phyloP scores from a whole-genome alignment of 768 basidiomycete genomes.

The Mycena leptocephala region DNA sequence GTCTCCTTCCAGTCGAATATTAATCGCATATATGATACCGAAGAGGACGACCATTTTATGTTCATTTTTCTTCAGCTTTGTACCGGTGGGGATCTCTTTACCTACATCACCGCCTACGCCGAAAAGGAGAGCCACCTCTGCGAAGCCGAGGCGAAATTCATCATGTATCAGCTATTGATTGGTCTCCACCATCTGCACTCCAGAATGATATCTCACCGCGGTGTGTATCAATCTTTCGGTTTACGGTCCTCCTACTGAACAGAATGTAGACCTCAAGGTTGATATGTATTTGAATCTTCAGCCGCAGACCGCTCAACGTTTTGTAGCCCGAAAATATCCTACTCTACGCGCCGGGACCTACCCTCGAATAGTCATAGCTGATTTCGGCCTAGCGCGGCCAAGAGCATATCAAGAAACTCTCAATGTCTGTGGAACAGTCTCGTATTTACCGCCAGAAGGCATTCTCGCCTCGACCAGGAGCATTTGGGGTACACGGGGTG shows the following conservation, averaged over 20 bases:
- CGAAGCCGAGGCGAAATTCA: constrained; percentile 89
- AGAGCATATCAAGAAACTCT: constrained; percentile 87
- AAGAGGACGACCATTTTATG: constrained; percentile 75
- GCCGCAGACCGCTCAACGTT: neutral
- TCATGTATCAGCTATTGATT: constrained; percentile 85
- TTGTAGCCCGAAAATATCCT: constrained; percentile 88
- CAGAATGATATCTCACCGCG: constrained; percentile 84
- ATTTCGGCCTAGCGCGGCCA: constrained; percentile 89
- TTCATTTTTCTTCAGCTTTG: constrained; percentile 87
- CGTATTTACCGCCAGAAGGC: constrained; percentile 90
- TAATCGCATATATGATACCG: constrained; percentile 82
- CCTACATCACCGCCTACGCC: constrained; percentile 80
- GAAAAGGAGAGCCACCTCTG: constrained; percentile 68
- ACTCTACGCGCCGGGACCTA: constrained; percentile 87
- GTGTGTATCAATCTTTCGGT: constrained; percentile 55
- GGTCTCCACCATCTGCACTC: constrained; percentile 82
- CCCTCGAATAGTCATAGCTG: constrained; percentile 88
- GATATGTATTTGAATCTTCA: neutral
- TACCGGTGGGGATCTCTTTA: constrained; percentile 91
- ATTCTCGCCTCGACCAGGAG: constrained; percentile 85
- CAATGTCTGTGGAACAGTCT: constrained; percentile 91
- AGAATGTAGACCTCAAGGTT: constrained; percentile 75
- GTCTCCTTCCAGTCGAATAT: constrained; percentile 77
- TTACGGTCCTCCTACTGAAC: neutral
- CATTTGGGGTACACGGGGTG: constrained; percentile 78